These are phyloP conservation scores for Lachancea sp. DNA, from an alignment of 805 yeast genomes.

Conservation along the genomic window DNA sequence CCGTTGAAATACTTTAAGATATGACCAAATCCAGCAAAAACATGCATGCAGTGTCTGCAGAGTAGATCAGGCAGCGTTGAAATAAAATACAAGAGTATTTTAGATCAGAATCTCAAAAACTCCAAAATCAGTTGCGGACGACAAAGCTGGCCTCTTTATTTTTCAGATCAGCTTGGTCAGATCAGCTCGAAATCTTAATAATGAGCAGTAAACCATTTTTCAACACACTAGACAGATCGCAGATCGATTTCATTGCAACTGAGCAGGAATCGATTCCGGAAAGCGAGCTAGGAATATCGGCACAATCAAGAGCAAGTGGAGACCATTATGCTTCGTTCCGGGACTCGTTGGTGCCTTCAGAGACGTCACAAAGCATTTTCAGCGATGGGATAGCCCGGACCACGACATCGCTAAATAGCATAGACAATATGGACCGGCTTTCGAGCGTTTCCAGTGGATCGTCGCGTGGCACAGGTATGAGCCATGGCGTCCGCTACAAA, in stretches of 20 bases:
- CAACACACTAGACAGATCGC: slow-evolving; percentile 19
- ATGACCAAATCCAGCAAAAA: too few relatives aligned
- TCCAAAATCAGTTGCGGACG: neutral
- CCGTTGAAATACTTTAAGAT: too few relatives aligned
- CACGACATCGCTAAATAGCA: slow-evolving; percentile 7
- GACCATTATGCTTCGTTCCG: neutral
- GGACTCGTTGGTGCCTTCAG: slow-evolving; percentile 2
- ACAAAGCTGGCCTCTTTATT: too few relatives aligned
- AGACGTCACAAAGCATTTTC: slow-evolving; percentile 7
- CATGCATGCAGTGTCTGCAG: too few relatives aligned
- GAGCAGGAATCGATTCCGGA: slow-evolving; percentile 13
- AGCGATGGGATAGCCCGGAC: slow-evolving; percentile 8
- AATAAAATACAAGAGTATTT: too few relatives aligned
- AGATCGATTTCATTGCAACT: slow-evolving; percentile 18
- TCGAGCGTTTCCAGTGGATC: slow-evolving; percentile 16
- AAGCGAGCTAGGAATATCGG: slow-evolving; percentile 3
- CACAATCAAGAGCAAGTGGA: neutral
- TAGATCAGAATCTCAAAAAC: neutral
- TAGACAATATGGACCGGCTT: slow-evolving; percentile 13
- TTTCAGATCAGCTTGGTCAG: too few relatives aligned
- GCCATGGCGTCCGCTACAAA: slow-evolving; percentile 22
- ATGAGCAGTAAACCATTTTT: slow-evolving; percentile 7
- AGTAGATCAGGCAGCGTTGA: too few relatives aligned
- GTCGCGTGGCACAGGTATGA: slow-evolving; percentile 15
- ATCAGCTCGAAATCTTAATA: too few relatives aligned